phyloP scores from a whole-genome alignment of 495 filamentous ascomycete species.

The Podospora appendiculata region DNA sequence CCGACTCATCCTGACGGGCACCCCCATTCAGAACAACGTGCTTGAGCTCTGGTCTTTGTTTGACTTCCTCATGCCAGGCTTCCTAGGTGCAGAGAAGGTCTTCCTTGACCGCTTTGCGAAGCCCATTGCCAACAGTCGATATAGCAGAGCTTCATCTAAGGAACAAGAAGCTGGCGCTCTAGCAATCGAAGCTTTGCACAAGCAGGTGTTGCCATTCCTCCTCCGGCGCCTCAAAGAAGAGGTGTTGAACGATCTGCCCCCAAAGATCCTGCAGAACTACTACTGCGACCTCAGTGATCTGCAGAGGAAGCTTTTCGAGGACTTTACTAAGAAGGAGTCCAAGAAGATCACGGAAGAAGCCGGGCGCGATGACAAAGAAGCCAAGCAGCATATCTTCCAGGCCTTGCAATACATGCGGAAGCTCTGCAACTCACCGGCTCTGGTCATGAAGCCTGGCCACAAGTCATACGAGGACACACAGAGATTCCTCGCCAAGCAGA shows the following conservation, averaged over 20 bases:
- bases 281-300: slow-evolving; percentile 97
- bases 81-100: slow-evolving; percentile 96
- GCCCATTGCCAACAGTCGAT: slow-evolving; percentile 89
- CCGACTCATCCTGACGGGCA: slow-evolving; percentile 90
- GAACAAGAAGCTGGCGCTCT: slow-evolving; percentile 96
- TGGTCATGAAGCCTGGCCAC: slow-evolving; percentile 91
- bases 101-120: slow-evolving; percentile 97
- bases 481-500: slow-evolving; percentile 58
- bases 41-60: slow-evolving; percentile 96
- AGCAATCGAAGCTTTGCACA: slow-evolving; percentile 93
- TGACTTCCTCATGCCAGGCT: slow-evolving; percentile 98
- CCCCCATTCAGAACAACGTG: slow-evolving; percentile 96
- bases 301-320: slow-evolving; percentile 90
- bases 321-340: slow-evolving; percentile 88
- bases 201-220: slow-evolving; percentile 94
- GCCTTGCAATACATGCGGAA: slow-evolving; percentile 99
- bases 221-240: slow-evolving; percentile 96
- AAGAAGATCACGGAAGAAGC: slow-evolving; percentile 74
- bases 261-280: slow-evolving; percentile 98
- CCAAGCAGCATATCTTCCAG: slow-evolving; percentile 98
- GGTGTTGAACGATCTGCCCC: slow-evolving; percentile 89
- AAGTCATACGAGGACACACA: slow-evolving; percentile 84
- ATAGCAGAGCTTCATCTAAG: slow-evolving; percentile 93
- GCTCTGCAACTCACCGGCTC: slow-evolving; percentile 90
- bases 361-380: slow-evolving; percentile 70